A percentile compares a stretch with the other conserved stretches of the same genome.
Conservation (phyloP, 495 filamentous ascomycete genomes). For the Xylaria flabelliformis region DNA sequence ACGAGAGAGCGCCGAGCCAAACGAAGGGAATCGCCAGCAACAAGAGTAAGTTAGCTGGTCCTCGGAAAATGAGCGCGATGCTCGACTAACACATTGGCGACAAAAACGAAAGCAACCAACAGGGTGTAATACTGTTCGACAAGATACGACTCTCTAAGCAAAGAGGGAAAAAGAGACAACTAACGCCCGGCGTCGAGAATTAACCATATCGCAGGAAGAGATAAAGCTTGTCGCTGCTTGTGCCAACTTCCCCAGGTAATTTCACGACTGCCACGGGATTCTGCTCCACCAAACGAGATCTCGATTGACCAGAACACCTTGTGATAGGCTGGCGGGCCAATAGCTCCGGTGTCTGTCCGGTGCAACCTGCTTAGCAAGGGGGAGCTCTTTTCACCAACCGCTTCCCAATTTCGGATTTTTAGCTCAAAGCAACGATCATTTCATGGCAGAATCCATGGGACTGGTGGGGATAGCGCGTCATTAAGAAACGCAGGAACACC, state of each 20-base stretch:
- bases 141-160: not conserved
- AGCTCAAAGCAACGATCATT: conserved; percentile 16
- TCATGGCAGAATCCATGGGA: conserved; percentile 9
- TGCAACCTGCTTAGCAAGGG: conserved; percentile 1
- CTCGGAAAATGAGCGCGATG: not conserved
- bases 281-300: conserved; percentile 7
- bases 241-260: conserved; percentile 8
- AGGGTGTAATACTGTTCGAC: conserved; percentile 1
- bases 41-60: conserved; percentile 5
- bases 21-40: conserved; percentile 8
- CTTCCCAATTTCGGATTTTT: conserved; percentile 19
- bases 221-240: conserved; percentile 10
- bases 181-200: not conserved
- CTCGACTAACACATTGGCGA: not conserved
- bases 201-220: not conserved
- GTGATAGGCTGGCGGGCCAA: conserved; percentile 34
- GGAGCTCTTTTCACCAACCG: conserved; percentile 7
- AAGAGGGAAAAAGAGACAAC: not conserved
- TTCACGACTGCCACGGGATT: conserved; percentile 15
- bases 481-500: conserved; percentile 5
- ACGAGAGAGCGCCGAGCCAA: conserved; percentile 13
- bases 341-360: conserved; percentile 27
- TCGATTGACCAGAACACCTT: conserved; percentile 2
- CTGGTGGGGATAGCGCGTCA: conserved; percentile 15
- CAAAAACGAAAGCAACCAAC: not conserved